These are phyloP conservation scores for Otatea glauca DNA, from an alignment of 176 grass and related monocot genomes.

Conservation along the genomic window DNA sequence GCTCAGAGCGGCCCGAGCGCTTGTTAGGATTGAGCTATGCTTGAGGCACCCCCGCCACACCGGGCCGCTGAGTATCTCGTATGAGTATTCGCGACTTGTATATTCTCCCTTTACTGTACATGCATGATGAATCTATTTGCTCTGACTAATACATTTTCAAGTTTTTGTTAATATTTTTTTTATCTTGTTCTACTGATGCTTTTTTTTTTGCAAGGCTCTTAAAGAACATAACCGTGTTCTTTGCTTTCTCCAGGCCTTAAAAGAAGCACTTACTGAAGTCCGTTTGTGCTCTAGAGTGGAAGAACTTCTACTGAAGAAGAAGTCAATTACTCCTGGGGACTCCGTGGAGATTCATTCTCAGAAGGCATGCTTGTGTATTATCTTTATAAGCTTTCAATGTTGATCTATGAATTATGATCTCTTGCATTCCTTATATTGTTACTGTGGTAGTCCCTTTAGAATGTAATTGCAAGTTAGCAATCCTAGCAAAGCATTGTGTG, in stretches of 20 bases:
- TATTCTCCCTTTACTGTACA: background rate
- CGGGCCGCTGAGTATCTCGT: too few species aligned
- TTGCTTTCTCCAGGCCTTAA: constrained; percentile 63
- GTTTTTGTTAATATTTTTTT: constrained; percentile 7
- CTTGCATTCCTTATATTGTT: constrained; percentile 37
- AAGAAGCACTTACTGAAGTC: constrained; percentile 80
- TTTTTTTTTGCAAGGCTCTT: constrained; percentile 8
- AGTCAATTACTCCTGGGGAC: constrained; percentile 80
- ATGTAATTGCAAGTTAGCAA: background rate
- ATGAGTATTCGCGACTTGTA: too few species aligned
- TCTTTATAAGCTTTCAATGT: constrained; percentile 29
- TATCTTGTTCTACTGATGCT: constrained; percentile 28
- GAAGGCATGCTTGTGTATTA: constrained; percentile 64
- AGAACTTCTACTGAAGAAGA: constrained; percentile 83
- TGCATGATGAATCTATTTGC: background rate
- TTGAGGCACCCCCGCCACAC: too few species aligned
- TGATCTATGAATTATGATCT: constrained; percentile 8
- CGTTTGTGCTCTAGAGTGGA: constrained; percentile 84
- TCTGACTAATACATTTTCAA: constrained; percentile 17
- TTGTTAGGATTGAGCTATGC: too few species aligned
- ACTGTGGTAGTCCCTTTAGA: background rate
- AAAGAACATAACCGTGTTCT: constrained; percentile 28
- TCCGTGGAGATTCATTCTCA: constrained; percentile 82
- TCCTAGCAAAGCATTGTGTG: background rate
- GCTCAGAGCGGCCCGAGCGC: too few species aligned